Base-by-base conservation (phyloP, 768 basidiomycete genomes). In the Trametes cinnabarina region DNA sequence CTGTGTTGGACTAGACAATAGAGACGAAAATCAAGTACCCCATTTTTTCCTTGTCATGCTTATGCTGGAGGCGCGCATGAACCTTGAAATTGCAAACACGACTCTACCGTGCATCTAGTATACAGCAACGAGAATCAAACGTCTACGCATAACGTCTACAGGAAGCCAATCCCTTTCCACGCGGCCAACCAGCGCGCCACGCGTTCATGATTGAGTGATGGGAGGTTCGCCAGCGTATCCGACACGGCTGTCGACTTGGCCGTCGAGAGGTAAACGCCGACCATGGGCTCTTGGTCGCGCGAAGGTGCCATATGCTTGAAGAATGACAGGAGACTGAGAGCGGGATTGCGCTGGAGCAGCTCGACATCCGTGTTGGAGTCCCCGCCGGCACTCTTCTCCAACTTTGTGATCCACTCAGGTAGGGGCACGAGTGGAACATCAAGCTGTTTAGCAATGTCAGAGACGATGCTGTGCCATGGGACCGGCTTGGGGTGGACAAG, bases 401-500 rank as follows among this genome's bases (percentile, higher is more conserved):
- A 39, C 47, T n/a, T 26, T 10, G 35, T 7, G 3, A 68, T 25
- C 71, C 72, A 73, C 20, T 63, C 58, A 2, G 30, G 32, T 52
- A 60, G 70, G 9, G 70, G 56, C 6, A 69, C 66, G 15, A 65
- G 47, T 4, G 60, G 63, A 19, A 72, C 49, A n/a, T 48, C 23
- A n/a, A 72, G 58, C 15, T 57, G 49, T 10, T 37, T n/a, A 1
- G 55, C 51, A 25, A 63, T 56, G 19, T 51, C 30, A 3, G 47
- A 25, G 12, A 58, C 30, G 20, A 63, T 15, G 2, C 28, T 15
- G 37, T 60, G 58, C 74, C 76, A 77, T 3, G 64, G 47, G 2
- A 69, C 57, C 4, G 73, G 69, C 10, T 66, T 62, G 12, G 79
- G 79, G 60, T 80, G 78, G 0, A 77, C 67, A 3, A 81, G 55